A percentile compares a stretch with the other conserved stretches of the same genome.
Evolutionary conservation across 1,139 yeast species (phyloP).

Genomic region (Geotrichum europaeum): DNA sequence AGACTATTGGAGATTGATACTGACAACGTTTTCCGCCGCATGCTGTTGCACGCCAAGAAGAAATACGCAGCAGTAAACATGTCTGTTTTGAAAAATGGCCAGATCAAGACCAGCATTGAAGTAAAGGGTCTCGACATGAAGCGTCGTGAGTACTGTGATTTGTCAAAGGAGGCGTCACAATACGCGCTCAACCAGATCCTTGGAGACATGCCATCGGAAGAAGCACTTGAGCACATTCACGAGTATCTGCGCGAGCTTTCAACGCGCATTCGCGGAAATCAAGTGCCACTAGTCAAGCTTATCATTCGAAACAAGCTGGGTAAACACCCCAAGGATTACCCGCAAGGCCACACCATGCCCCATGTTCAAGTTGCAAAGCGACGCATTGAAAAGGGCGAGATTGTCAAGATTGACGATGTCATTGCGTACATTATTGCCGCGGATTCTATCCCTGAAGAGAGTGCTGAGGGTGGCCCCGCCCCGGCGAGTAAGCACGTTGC

Average conservation of each 20-base stretch:
- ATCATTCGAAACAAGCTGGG: constrained; percentile 38
- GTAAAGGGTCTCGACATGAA: constrained; percentile 96
- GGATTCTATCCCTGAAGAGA: constrained; percentile 18
- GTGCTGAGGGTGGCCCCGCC: background rate
- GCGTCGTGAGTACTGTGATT: constrained; percentile 92
- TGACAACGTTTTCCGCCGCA: constrained; percentile 83
- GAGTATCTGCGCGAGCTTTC: constrained; percentile 61
- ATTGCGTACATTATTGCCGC: constrained; percentile 69
- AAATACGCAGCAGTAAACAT: constrained; percentile 90
- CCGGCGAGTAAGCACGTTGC: constrained; percentile 42
- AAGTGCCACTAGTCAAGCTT: constrained; percentile 57
- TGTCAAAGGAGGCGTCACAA: constrained; percentile 82
- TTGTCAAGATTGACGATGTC: constrained; percentile 83
- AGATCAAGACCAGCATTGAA: constrained; percentile 55
- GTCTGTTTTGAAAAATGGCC: constrained; percentile 38
- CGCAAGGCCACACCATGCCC: constrained; percentile 71
- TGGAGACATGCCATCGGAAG: constrained; percentile 71
- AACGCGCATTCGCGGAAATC: constrained; percentile 51
- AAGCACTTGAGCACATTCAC: constrained; percentile 67
- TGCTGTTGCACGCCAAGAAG: constrained; percentile 90
- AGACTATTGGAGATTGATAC: constrained; percentile 85
- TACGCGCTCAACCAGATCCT: constrained; percentile 67
- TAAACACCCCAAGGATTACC: constrained; percentile 38
- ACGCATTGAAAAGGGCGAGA: constrained; percentile 71
- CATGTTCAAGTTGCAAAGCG: constrained; percentile 90